These are phyloP conservation scores for Atkinsonella hypoxylon DNA, from an alignment of 2,329 filamentous ascomycete genomes.

Conservation along the genomic window DNA sequence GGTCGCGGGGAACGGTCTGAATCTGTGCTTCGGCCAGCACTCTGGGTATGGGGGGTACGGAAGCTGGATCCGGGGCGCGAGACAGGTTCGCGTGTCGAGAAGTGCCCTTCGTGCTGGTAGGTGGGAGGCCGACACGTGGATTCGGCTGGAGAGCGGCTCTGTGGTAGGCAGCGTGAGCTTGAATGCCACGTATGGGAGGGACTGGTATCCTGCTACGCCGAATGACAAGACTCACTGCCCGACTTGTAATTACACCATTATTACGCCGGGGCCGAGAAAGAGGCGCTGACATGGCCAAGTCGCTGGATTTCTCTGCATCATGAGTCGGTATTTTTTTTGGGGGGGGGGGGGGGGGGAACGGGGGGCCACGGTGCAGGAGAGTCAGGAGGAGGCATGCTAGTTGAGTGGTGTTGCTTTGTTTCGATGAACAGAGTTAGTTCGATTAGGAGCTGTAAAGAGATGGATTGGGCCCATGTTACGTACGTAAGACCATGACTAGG, in stretches of 20 bases:
- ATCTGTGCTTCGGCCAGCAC: constrained; percentile 50
- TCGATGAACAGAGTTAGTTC: too few relatives aligned
- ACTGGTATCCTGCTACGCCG: constrained; percentile 36
- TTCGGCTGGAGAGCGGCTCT: constrained; percentile 44
- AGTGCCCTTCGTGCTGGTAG: constrained; percentile 20
- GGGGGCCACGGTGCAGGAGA: too few relatives aligned
- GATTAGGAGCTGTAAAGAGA: too few relatives aligned
- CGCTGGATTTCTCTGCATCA: too few relatives aligned
- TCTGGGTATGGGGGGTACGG: constrained; percentile 62
- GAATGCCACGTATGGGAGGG: constrained; percentile 47
- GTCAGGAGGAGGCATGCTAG: too few relatives aligned
- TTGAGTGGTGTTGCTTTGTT: too few relatives aligned
- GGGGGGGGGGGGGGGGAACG: too few relatives aligned
- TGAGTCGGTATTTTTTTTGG: too few relatives aligned
- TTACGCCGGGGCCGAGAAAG: constrained; percentile 7
- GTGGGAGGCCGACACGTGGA: constrained; percentile 43
- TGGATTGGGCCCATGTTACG: too few relatives aligned
- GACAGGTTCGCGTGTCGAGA: constrained; percentile 40
- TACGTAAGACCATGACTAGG: too few relatives aligned
- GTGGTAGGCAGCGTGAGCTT: constrained; percentile 39
- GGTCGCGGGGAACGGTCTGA: constrained; percentile 29
- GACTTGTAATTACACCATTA: constrained; percentile 10
- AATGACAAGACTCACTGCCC: constrained; percentile 21
- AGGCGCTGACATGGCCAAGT: constrained; percentile 1
- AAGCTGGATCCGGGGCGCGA: constrained; percentile 46